These are phyloP conservation scores for Blastocystis sp. DNA, from an alignment of 352 stramenopile genomes.

Conservation along the genomic window DNA sequence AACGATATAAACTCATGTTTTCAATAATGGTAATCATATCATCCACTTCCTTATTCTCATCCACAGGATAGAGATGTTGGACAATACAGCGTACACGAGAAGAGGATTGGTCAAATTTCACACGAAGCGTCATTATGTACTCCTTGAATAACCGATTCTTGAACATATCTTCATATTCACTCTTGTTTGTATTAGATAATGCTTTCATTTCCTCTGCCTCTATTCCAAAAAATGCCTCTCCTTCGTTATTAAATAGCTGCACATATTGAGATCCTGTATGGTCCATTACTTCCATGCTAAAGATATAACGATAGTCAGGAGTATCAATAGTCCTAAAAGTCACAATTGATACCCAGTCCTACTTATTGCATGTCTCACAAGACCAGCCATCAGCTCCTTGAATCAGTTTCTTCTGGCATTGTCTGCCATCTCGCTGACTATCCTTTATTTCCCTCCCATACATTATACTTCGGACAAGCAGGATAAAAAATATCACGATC, in stretches of 20 bases:
- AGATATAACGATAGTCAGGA: constrained; percentile 17
- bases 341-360: not conserved
- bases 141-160: constrained; percentile 27
- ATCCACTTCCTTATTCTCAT: constrained; percentile 36
- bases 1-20: not conserved
- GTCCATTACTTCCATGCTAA: constrained; percentile 48
- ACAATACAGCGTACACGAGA: constrained; percentile 12
- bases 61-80: not conserved
- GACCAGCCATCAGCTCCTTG: constrained; percentile 8
- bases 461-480: not conserved
- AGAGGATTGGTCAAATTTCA: not conserved
- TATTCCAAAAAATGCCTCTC: not conserved
- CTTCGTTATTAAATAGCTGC: constrained; percentile 31
- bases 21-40: constrained; percentile 31
- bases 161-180: constrained; percentile 46
- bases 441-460: not conserved
- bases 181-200: not conserved
- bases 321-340: not conserved
- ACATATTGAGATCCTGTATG: constrained; percentile 4
- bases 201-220: not conserved
- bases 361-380: constrained; percentile 10
- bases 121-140: constrained; percentile 24
- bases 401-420: constrained; percentile 57
- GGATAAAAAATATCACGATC: constrained; percentile 2
- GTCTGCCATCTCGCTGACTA: not conserved